phyloP scores from a whole-genome alignment of 495 filamentous ascomycete genomes.

The Chaetomium tenue region DNA sequence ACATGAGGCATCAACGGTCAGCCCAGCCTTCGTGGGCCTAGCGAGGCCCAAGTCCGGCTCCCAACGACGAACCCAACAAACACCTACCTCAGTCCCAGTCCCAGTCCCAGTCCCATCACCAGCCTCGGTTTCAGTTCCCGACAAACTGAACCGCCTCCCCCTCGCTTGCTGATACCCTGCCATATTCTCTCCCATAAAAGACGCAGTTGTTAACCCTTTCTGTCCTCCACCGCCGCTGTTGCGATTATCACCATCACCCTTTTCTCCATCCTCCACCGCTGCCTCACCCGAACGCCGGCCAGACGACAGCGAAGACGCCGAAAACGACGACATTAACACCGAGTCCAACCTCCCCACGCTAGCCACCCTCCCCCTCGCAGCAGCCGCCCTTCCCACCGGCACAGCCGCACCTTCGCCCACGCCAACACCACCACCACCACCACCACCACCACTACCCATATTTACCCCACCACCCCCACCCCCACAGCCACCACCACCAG shows the following conservation, averaged over 20 bases:
- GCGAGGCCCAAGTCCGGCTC: constrained; percentile 1
- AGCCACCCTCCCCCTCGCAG: not conserved
- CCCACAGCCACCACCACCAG: too few relatives aligned
- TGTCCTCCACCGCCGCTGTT: not conserved
- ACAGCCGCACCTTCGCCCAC: not conserved
- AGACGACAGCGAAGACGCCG: not conserved
- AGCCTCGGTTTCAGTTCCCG: not conserved
- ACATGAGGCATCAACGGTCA: constrained; percentile 27
- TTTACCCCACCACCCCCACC: too few relatives aligned
- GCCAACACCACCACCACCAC: not conserved
- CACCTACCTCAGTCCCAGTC: not conserved
- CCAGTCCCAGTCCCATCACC: not conserved
- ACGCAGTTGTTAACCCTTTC: not conserved
- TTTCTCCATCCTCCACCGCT: too few relatives aligned
- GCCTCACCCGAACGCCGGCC: not conserved
- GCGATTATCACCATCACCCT: not conserved
- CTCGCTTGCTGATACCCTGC: not conserved
- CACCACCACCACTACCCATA: not conserved
- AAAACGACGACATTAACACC: not conserved
- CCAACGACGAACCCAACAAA: not conserved
- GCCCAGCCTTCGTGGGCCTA: constrained; percentile 2
- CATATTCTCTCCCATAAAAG: not conserved
- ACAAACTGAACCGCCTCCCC: not conserved
- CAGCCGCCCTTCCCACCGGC: too few relatives aligned
- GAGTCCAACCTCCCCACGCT: not conserved